Base-by-base conservation (phyloP, 2,329 filamentous ascomycete genomes). In the Daldinia eschscholtzii region DNA sequence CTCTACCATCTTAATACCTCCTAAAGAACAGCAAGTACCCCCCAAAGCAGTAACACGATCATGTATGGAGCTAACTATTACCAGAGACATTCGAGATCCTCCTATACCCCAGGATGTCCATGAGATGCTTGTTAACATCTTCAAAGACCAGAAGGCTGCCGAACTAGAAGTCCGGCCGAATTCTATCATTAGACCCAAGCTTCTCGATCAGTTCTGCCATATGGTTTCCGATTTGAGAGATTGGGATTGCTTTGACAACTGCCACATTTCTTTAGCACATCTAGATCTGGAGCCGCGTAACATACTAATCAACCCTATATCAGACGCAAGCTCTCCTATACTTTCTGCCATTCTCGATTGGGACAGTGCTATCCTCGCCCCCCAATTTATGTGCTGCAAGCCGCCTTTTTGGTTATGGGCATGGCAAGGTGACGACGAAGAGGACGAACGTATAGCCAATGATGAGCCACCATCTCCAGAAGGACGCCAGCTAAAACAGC, bases 321-420 rank as follows among this genome's bases (percentile, higher is more conserved):
- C 12, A 48, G 69, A 4, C 9, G 62, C 10, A 48, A 50, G 67
- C 3, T 5, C 33, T 6, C 55, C 50, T 1, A 53, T 70, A 12
- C 72, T 80, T 1, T 64, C 64, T 13, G 56, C 46, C 1, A 13
- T 70, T n/a, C 65, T 80, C 0, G 78, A 81, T 61, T 80, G 79
- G 79, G 79, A 80, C 44, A 70, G 66, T 20, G 79, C 80, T 6
- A 23, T 75, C 0, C 70, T 81, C 26, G 78, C 72, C 0, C 78
- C 79, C 0, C 66, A 69, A 3, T 79, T 80, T 60, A 70, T 80
- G 63, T 71, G 72, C 4, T 79, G 77, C 56, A 52, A 64, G 10
- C 74, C 78, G 0, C 79, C 79, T 0, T 65, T 74, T 6, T 80
- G 75, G 76, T 42, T 80, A 0, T 81, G 79, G 78, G 60, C 42